Evolutionary conservation across 306 rosid genomes (phyloP).

Genomic region (Purshia tridentata): DNA sequence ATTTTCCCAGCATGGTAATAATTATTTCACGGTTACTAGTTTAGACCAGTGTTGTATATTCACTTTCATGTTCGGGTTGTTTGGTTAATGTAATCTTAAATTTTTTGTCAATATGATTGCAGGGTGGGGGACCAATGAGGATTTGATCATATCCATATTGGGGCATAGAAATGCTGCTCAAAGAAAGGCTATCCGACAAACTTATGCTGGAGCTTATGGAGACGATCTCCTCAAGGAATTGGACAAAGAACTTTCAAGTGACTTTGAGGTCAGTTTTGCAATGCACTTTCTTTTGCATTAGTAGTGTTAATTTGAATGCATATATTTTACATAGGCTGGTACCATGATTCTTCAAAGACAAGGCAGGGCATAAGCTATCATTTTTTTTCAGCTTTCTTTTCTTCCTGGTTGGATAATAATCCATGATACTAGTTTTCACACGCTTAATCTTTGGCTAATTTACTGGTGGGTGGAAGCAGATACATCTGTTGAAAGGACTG

Average conservation of each 20-base stretch:
- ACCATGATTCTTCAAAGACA: too few relatives aligned
- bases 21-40: neutral
- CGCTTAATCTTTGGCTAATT: neutral
- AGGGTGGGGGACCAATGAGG: slow-evolving; percentile 41
- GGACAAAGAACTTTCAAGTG: too few relatives aligned
- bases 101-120: neutral
- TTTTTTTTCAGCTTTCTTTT: neutral
- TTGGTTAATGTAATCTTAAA: neutral
- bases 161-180: too few relatives aligned
- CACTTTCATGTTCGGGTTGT: neutral
- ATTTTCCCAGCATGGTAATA: neutral
- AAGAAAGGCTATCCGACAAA: too few relatives aligned
- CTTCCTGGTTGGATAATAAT: neutral
- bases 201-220: too few relatives aligned
- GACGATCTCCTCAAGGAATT: too few relatives aligned
- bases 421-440: neutral
- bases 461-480: neutral
- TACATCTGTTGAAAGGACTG: neutral
- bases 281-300: too few relatives aligned
- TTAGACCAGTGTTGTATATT: neutral
- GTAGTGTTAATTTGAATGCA: too few relatives aligned
- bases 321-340: too few relatives aligned
- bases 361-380: too few relatives aligned
- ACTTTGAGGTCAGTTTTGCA: too few relatives aligned
- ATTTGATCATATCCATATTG: too few relatives aligned